A percentile compares a stretch with the other conserved stretches of the same genome.
Conservation (phyloP, 768 basidiomycete species). For the Auriscalpium orientale region DNA sequence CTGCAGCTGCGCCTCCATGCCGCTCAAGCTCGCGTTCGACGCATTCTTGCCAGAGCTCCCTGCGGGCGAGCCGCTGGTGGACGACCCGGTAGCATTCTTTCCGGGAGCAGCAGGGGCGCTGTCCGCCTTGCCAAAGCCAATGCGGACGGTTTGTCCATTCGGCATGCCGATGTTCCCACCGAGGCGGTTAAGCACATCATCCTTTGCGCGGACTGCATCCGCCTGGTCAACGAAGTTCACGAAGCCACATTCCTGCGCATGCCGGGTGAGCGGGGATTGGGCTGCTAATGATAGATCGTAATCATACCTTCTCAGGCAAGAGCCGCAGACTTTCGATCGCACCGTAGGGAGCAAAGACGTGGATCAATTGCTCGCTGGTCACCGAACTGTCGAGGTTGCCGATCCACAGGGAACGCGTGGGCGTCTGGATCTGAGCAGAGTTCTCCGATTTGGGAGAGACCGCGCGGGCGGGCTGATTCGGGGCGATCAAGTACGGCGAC, state of each 20-base stretch:
- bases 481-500: constrained; percentile 61
- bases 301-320: constrained; percentile 90
- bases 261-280: background rate
- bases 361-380: constrained; percentile 89
- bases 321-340: constrained; percentile 93
- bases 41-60: constrained; percentile 39
- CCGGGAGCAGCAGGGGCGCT: constrained; percentile 89
- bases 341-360: constrained; percentile 94
- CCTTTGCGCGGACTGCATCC: constrained; percentile 96
- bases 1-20: constrained; percentile 81
- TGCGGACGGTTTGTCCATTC: constrained; percentile 92
- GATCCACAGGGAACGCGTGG: constrained; percentile 96
- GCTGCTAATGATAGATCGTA: background rate
- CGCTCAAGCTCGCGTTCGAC: constrained; percentile 47
- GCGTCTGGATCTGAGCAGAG: constrained; percentile 77
- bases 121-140: constrained; percentile 97
- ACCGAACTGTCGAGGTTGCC: constrained; percentile 95
- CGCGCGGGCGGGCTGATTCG: constrained; percentile 61
- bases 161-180: constrained; percentile 93
- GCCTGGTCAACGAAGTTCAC: constrained; percentile 96
- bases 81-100: constrained; percentile 52
- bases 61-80: constrained; percentile 60
- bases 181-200: constrained; percentile 92
- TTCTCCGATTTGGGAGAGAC: constrained; percentile 78
- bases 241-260: constrained; percentile 87